These are phyloP conservation scores for Gossypium thurberi DNA, from an alignment of 345 rosid species.

Conservation along the genomic window DNA sequence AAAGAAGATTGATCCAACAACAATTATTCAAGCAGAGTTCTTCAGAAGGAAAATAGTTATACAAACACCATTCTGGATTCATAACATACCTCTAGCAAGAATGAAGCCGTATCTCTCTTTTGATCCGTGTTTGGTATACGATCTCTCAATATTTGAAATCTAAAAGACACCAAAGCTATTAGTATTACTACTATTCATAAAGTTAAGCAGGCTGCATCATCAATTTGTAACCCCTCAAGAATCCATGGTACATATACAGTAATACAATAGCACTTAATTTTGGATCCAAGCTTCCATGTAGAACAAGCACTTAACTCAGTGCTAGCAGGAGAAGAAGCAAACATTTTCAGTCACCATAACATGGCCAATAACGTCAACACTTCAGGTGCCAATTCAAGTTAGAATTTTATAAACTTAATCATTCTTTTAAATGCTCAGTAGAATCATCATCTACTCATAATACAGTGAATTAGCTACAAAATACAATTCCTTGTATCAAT, in stretches of 20 bases:
- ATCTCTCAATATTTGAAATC: slow-evolving; percentile 91
- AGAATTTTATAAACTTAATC: background rate
- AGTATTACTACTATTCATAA: background rate
- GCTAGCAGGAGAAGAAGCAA: background rate
- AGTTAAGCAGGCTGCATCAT: background rate
- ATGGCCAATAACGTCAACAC: background rate
- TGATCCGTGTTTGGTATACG: slow-evolving; percentile 85
- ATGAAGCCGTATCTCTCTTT: slow-evolving; percentile 90
- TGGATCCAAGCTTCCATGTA: background rate
- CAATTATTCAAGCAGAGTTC: background rate
- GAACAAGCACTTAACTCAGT: background rate
- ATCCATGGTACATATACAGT: background rate
- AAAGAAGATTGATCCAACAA: slow-evolving; percentile 4
- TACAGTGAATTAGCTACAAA: background rate
- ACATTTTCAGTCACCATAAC: background rate
- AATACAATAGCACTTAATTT: background rate
- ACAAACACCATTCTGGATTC: background rate
- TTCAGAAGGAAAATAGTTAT: background rate
- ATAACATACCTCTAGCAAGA: slow-evolving; percentile 70
- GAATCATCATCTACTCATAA: background rate
- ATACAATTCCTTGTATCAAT: background rate
- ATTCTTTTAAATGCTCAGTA: background rate
- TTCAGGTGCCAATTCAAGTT: background rate
- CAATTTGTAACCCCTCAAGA: background rate
- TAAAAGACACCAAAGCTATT: slow-evolving; percentile 24